These are phyloP conservation scores for Aspergillus campestris DNA, from an alignment of 495 filamentous ascomycete species.

Conservation along the genomic window DNA sequence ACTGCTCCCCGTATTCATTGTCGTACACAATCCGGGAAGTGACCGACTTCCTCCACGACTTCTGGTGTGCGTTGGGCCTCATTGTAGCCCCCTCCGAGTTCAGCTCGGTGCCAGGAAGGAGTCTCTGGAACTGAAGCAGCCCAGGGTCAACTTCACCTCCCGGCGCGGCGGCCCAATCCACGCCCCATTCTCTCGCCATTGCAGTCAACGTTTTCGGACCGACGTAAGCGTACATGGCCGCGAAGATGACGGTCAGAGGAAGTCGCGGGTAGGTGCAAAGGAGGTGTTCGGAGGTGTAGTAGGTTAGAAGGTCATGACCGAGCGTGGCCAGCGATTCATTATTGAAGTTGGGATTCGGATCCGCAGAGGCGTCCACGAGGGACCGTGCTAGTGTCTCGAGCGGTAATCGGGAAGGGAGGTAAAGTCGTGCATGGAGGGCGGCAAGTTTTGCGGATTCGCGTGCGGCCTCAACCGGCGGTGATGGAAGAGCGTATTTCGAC, in stretches of 20 bases:
- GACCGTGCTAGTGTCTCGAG: conserved; percentile 77
- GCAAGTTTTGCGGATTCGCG: conserved; percentile 78
- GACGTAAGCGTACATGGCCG: conserved; percentile 74
- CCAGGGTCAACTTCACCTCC: conserved; percentile 90
- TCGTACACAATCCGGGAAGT: conserved; percentile 66
- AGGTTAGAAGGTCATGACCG: conserved; percentile 72
- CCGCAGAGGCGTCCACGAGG: conserved; percentile 77
- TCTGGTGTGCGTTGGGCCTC: conserved; percentile 35
- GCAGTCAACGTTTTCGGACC: conserved; percentile 61
- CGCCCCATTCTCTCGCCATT: conserved; percentile 78
- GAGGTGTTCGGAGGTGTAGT: conserved; percentile 81
- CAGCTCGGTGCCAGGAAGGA: conserved; percentile 49
- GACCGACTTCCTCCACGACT: conserved; percentile 60
- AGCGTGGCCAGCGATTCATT: conserved; percentile 74
- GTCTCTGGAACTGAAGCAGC: conserved; percentile 68
- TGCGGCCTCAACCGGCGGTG: conserved; percentile 61
- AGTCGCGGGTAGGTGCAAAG: conserved; percentile 82
- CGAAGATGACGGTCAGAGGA: conserved; percentile 70
- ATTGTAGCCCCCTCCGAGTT: conserved; percentile 12
- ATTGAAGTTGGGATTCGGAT: conserved; percentile 65
- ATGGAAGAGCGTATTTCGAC: conserved; percentile 42
- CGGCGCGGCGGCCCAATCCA: conserved; percentile 73
- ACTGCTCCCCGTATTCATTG: conserved; percentile 65
- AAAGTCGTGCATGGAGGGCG: conserved; percentile 85
- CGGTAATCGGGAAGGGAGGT: conserved; percentile 72